Percentiles rank a stretch among this genome's conserved stretches.
These are phyloP conservation scores for Curvularia eragrostidis DNA, from an alignment of 2,329 filamentous ascomycete genomes.

Conservation along the genomic window DNA sequence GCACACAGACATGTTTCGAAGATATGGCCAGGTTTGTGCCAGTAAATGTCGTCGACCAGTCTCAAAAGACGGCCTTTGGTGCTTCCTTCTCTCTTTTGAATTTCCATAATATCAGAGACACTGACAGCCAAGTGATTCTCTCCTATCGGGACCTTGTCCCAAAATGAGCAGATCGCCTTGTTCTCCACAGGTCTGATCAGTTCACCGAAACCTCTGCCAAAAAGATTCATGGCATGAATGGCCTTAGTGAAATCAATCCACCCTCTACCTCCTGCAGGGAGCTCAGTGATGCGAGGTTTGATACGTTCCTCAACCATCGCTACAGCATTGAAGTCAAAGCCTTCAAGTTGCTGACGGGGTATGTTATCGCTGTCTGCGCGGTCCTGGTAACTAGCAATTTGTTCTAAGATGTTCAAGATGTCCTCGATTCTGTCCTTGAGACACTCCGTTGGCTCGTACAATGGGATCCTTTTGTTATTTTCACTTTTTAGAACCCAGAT, in stretches of 20 bases:
- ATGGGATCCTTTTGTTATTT: background rate
- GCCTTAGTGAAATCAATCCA: background rate
- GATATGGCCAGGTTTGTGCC: background rate
- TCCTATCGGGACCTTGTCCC: background rate
- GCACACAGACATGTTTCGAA: background rate
- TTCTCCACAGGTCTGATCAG: background rate
- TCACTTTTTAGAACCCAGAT: background rate
- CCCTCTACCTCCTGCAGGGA: background rate
- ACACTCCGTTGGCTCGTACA: background rate
- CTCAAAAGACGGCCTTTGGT: background rate
- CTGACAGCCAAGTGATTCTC: background rate
- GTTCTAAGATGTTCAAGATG: background rate
- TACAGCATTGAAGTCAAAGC: background rate
- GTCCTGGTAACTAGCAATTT: background rate
- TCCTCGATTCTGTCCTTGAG: background rate
- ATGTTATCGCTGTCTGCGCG: background rate
- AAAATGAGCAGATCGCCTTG: background rate
- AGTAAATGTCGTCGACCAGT: background rate
- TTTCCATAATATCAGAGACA: background rate
- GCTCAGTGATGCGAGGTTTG: background rate
- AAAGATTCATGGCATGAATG: background rate
- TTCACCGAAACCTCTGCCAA: background rate
- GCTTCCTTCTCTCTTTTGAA: background rate
- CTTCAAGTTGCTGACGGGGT: background rate
- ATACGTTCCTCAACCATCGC: background rate